Conservation (phyloP, 2,329 filamentous ascomycete genomes). For the Fusarium concolor region DNA sequence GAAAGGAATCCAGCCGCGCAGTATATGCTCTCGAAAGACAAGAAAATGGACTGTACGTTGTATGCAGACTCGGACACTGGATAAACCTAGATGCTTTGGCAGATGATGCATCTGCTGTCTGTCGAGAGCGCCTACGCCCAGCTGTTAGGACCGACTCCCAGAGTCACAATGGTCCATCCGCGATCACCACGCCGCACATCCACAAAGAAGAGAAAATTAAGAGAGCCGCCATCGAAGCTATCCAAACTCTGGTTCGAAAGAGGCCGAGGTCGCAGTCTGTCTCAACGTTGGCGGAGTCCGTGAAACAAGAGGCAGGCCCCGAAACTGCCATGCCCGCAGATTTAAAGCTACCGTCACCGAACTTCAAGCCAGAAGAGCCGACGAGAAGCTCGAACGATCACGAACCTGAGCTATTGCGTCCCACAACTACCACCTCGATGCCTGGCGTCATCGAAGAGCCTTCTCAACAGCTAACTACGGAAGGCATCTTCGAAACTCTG, state of each 20-base stretch:
- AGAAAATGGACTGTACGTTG: slow-evolving; percentile 68
- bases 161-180: slow-evolving; percentile 34
- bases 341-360: slow-evolving; percentile 39
- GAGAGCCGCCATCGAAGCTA: slow-evolving; percentile 70
- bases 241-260: slow-evolving; percentile 70
- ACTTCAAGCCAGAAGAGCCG: slow-evolving; percentile 33
- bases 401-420: not conserved
- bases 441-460: slow-evolving; percentile 12
- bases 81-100: slow-evolving; percentile 68
- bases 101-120: slow-evolving; percentile 58
- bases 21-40: slow-evolving; percentile 76
- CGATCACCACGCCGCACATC: slow-evolving; percentile 58
- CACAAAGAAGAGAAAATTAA: slow-evolving; percentile 66
- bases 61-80: slow-evolving; percentile 77
- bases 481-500: slow-evolving; percentile 68
- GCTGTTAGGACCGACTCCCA: slow-evolving; percentile 26
- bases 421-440: not conserved
- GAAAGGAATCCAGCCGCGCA: slow-evolving; percentile 64
- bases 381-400: not conserved
- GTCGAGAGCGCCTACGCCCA: slow-evolving; percentile 47
- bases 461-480: slow-evolving; percentile 56
- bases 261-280: slow-evolving; percentile 59
- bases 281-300: slow-evolving; percentile 50
- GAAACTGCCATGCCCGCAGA: slow-evolving; percentile 24
- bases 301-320: slow-evolving; percentile 30